phyloP scores from a whole-genome alignment of 2,329 filamentous ascomycete species.

The Pseudogymnoascus sp. region DNA sequence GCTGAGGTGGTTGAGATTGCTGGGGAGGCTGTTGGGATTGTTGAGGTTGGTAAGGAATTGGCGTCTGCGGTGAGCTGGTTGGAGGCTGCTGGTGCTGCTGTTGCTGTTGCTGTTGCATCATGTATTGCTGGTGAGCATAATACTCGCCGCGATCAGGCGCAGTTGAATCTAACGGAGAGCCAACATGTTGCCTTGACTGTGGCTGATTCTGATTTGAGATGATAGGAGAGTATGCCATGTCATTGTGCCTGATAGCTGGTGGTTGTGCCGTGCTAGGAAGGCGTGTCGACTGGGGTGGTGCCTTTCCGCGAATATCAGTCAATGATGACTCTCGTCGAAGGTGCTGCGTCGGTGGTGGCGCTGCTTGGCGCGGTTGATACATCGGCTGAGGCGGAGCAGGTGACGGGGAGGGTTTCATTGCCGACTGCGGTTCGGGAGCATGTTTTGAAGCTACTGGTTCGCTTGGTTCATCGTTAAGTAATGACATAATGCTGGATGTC shows the following conservation, averaged over 20 bases:
- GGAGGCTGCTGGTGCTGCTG: conserved; percentile 20
- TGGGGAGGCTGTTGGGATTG: conserved; percentile 22
- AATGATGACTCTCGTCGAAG: conserved; percentile 27
- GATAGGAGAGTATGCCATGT: conserved; percentile 31
- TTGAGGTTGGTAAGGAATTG: conserved; percentile 17
- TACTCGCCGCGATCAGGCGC: conserved; percentile 29
- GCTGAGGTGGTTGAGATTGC: conserved; percentile 13
- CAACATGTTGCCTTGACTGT: conserved; percentile 22
- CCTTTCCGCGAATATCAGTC: conserved; percentile 25
- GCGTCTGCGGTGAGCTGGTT: conserved; percentile 26
- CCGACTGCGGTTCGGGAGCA: neutral
- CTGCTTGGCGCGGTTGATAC: conserved; percentile 30
- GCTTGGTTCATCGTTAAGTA: conserved; percentile 56
- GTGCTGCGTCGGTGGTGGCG: conserved; percentile 23
- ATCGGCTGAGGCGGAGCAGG: conserved; percentile 27
- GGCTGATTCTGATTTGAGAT: conserved; percentile 19
- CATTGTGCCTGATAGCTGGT: conserved; percentile 26
- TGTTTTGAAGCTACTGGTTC: conserved; percentile 29
- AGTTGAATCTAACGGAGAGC: conserved; percentile 27
- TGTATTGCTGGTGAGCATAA: conserved; percentile 25
- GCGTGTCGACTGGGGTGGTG: conserved; percentile 25
- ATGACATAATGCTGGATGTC: conserved; percentile 56
- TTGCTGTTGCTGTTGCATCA: conserved; percentile 24
- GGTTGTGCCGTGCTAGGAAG: conserved; percentile 22
- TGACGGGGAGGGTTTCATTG: conserved; percentile 23